Conservation (phyloP, 495 filamentous ascomycete species). For the Parathielavia appendiculata region DNA sequence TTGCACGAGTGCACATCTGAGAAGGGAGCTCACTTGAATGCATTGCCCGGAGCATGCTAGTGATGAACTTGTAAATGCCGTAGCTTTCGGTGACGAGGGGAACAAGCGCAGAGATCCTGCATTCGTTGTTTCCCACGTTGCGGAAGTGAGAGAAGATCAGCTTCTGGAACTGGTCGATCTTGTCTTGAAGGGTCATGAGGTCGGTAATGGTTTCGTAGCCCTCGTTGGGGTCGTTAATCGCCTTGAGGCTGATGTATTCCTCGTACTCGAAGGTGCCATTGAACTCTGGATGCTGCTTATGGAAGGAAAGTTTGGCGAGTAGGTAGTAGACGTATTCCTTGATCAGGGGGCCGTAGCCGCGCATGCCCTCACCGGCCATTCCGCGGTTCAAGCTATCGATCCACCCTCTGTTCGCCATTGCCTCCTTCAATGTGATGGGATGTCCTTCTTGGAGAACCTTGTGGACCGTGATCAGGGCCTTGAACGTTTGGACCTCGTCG, state of each 20-base stretch:
- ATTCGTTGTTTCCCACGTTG: conserved; percentile 87
- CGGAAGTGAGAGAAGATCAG: conserved; percentile 95
- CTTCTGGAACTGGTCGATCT: conserved; percentile 97
- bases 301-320: conserved; percentile 86
- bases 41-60: conserved; percentile 94
- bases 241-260: conserved; percentile 96
- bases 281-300: conserved; percentile 94
- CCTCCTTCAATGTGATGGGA: conserved; percentile 78
- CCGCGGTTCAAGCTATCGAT: conserved; percentile 87
- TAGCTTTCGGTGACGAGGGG: conserved; percentile 96
- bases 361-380: conserved; percentile 75
- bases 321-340: conserved; percentile 94
- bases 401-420: conserved; percentile 83
- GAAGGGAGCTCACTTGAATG: conserved; percentile 68
- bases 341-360: conserved; percentile 88
- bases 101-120: conserved; percentile 88
- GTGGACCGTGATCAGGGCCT: conserved; percentile 86
- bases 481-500: conserved; percentile 93
- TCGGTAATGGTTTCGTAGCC: conserved; percentile 98
- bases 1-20: conserved; percentile 15
- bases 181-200: conserved; percentile 93
- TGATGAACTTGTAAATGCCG: conserved; percentile 94
- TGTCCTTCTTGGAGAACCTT: conserved; percentile 97
- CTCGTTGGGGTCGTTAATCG: conserved; percentile 97
- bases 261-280: conserved; percentile 99